Base-by-base conservation (phyloP, 2,329 filamentous ascomycete species). In the Aspergillus ochraceus region DNA sequence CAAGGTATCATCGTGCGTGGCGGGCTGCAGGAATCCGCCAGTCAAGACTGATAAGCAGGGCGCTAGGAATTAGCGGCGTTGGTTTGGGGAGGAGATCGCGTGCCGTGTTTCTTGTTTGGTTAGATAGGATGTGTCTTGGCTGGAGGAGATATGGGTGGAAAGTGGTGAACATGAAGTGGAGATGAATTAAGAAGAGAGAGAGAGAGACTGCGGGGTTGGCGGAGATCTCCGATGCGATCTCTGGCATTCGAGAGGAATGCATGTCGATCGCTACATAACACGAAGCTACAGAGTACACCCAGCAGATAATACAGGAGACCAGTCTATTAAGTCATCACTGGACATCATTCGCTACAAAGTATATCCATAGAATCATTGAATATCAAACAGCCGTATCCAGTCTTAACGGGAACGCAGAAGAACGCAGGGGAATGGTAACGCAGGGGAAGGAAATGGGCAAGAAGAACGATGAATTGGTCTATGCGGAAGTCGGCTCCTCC, bases 401-500 rank as follows among this genome's bases (percentile, higher is more conserved):
- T 50, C 47, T 50, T 29, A 29, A 50, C 22, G 4, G 24, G 24
- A 24, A 24, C 24, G 5, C 24, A 24, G 24, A 24, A 6, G 6
- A 24, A 24, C 24, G 24, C 24, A 24, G 24, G 24, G 24, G 4
- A 50, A 29, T 5, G 8, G 6, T 8, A 29, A 29, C 26, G 26
- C 26, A 29, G 26, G 26, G 26, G 8, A 29, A 29, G 26, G 26
- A 1, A 29, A 29, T 29, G 26, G 8, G 26, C 26, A 29, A 29
- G 9, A 51, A 10, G 22, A 51, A 51, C 29, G 24, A 49, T 47
- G 6, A 47, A 42, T 19, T 39, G 12, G 17, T 32, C 46, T 32
- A 47, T 11, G 39, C 53, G 10, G 26, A 20, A 12, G 42, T 14
- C 24, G 45, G 42, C 29, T 58, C 52, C 36, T 65, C 58, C 11